Percentiles rank a stretch among this genome's conserved stretches.
These are phyloP conservation scores for Linderniella brevidens DNA, from an alignment of 257 asterid species.

Conservation along the genomic window DNA sequence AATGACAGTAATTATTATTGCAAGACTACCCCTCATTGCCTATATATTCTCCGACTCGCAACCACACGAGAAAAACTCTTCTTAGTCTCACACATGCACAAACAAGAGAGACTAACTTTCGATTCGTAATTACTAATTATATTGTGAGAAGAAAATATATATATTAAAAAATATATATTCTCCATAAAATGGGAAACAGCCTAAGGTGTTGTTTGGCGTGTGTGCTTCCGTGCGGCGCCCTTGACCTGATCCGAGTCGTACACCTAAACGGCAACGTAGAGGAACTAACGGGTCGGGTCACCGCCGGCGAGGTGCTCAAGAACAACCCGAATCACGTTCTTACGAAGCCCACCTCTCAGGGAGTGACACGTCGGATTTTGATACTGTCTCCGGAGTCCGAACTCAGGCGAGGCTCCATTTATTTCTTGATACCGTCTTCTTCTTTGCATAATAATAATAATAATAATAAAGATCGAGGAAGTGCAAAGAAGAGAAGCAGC, in stretches of 20 bases:
- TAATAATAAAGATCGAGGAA: conserved; percentile 8
- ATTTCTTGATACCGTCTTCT: conserved; percentile 74
- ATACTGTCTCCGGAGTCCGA: conserved; percentile 34
- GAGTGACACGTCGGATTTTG: conserved; percentile 32
- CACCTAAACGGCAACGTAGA: conserved; percentile 73
- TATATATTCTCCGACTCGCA: too few relatives aligned
- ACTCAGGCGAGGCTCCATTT: conserved; percentile 86
- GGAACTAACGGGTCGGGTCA: conserved; percentile 57
- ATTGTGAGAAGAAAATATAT: too few relatives aligned
- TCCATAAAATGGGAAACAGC: conserved; percentile 60
- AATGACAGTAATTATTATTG: too few relatives aligned
- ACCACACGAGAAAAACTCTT: too few relatives aligned
- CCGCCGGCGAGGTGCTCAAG: conserved; percentile 49
- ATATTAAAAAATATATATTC: too few relatives aligned
- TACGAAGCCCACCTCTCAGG: conserved; percentile 15
- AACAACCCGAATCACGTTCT: conserved; percentile 66
- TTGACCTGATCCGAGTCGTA: conserved; percentile 82
- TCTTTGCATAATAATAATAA: conserved; percentile 24
- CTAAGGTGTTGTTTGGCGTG: conserved; percentile 95
- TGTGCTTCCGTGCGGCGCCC: conserved; percentile 91
- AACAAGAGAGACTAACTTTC: too few relatives aligned
- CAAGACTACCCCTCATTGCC: too few relatives aligned
- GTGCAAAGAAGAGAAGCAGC: conserved; percentile 17
- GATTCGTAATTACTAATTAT: too few relatives aligned
- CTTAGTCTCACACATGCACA: too few relatives aligned